phyloP scores from a whole-genome alignment of 1,284 basidiomycete genomes.

The Gymnopus androsaceus region DNA sequence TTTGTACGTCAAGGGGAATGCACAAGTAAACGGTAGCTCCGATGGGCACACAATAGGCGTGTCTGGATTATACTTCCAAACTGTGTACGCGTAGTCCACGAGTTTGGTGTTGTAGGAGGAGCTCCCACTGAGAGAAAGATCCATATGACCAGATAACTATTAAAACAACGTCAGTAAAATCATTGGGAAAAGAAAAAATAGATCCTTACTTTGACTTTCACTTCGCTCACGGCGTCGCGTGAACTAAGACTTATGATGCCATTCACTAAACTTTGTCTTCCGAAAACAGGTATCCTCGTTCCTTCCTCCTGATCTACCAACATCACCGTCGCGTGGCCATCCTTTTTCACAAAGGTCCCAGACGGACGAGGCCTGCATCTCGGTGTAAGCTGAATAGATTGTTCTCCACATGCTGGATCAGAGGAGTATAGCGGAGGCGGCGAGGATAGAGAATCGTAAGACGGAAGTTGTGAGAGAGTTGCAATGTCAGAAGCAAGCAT shows the following conservation, averaged over 20 bases:
- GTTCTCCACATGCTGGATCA: constrained; percentile 38
- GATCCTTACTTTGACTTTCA: constrained; percentile 45
- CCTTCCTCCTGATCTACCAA: constrained; percentile 42
- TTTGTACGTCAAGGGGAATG: constrained; percentile 48
- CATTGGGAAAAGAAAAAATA: constrained; percentile 14
- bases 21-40: constrained; percentile 47
- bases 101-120: constrained; percentile 36
- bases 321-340: constrained; percentile 35
- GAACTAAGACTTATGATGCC: constrained; percentile 44
- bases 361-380: constrained; percentile 27
- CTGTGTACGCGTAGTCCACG: constrained; percentile 32
- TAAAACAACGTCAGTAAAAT: neutral
- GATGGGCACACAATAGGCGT: constrained; percentile 38
- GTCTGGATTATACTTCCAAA: constrained; percentile 43
- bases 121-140: constrained; percentile 41
- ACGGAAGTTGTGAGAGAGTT: constrained; percentile 28
- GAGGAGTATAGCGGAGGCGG: constrained; percentile 42
- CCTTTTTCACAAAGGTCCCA: constrained; percentile 36
- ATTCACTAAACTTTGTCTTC: constrained; percentile 30
- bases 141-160: constrained; percentile 56
- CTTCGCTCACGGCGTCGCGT: constrained; percentile 40
- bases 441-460: constrained; percentile 36
- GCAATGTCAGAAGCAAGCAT: constrained; percentile 9
- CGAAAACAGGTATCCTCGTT: constrained; percentile 36
- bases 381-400: constrained; percentile 39